phyloP scores from a whole-genome alignment of 768 basidiomycete species.

The Imleria badia region DNA sequence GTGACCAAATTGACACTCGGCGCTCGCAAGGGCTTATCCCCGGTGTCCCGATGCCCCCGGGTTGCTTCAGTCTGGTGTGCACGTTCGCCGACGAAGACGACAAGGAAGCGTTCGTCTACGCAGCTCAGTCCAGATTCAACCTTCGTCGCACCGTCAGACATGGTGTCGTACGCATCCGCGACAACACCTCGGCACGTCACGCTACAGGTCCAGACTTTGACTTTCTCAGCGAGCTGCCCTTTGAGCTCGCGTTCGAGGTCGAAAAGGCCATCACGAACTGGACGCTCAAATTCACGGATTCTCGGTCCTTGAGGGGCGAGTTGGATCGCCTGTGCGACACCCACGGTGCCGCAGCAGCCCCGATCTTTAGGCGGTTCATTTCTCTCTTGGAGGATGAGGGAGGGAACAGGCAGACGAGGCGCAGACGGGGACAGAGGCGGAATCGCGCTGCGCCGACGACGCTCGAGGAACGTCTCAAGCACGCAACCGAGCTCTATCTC shows the following conservation, averaged over 20 bases:
- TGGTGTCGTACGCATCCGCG: slow-evolving; percentile 16
- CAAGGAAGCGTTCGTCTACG: slow-evolving; percentile 30
- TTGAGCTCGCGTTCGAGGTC: slow-evolving; percentile 38
- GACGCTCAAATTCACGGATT: slow-evolving; percentile 25
- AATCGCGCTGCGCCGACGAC: slow-evolving; percentile 1
- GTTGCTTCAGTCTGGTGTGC: slow-evolving; percentile 30
- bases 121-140: slow-evolving; percentile 22
- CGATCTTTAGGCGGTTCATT: slow-evolving; percentile 26
- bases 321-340: slow-evolving; percentile 21
- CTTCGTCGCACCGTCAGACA: slow-evolving; percentile 6
- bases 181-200: slow-evolving; percentile 9
- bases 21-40: slow-evolving; percentile 30
- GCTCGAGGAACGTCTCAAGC: slow-evolving; percentile 13
- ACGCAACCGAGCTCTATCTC: slow-evolving; percentile 19
- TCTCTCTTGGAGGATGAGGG: slow-evolving; percentile 20
- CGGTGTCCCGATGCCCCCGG: slow-evolving; percentile 25
- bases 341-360: slow-evolving; percentile 14
- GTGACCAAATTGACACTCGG: not conserved
- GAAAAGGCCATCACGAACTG: slow-evolving; percentile 37
- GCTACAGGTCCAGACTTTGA: slow-evolving; percentile 16
- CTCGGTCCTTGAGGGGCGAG: slow-evolving; percentile 16
- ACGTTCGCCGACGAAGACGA: slow-evolving; percentile 28
- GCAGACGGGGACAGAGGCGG: not conserved
- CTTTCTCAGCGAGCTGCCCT: slow-evolving; percentile 29
- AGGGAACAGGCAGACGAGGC: not conserved